These are phyloP conservation scores for Apiospora marii DNA, from an alignment of 2,329 filamentous ascomycete species.

Conservation along the genomic window DNA sequence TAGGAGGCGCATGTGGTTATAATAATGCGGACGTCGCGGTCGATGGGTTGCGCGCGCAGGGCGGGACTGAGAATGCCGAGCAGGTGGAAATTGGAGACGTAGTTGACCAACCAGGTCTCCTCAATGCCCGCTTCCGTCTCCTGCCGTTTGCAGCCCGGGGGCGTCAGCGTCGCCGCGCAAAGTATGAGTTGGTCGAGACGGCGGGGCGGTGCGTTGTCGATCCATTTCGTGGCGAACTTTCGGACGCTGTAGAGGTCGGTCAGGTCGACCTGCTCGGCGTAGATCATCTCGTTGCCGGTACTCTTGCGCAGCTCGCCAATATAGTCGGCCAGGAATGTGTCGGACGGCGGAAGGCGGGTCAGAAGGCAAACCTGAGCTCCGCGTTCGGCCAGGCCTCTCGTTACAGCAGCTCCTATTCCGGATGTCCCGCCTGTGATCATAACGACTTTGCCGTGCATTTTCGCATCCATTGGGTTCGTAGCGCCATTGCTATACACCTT, in stretches of 20 bases:
- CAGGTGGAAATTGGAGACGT: conserved; percentile 93
- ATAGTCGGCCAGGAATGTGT: conserved; percentile 91
- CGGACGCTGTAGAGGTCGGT: conserved; percentile 89
- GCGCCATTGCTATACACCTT: conserved; percentile 84
- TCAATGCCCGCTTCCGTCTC: conserved; percentile 84
- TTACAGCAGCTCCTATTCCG: conserved; percentile 83
- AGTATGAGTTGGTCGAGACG: conserved; percentile 91
- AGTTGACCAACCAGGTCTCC: conserved; percentile 93
- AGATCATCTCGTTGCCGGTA: conserved; percentile 87
- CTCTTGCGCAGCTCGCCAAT: conserved; percentile 83
- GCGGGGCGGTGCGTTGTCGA: conserved; percentile 90
- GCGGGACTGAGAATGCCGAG: conserved; percentile 91
- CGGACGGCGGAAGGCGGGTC: conserved; percentile 80
- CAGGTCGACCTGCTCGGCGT: conserved; percentile 93
- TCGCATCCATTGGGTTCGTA: conserved; percentile 75
- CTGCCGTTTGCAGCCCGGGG: conserved; percentile 65
- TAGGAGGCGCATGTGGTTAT: conserved; percentile 90
- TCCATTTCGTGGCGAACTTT: conserved; percentile 95
- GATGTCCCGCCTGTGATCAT: conserved; percentile 96
- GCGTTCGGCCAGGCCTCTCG: conserved; percentile 75
- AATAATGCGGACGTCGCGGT: conserved; percentile 90
- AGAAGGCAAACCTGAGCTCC: conserved; percentile 93
- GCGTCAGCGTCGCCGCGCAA: conserved; percentile 81
- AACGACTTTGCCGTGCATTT: conserved; percentile 92
- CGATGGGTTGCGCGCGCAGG: conserved; percentile 87